Evolutionary conservation across 441 rosid genomes (phyloP).

Genomic region (Erodium chrysanthum): DNA sequence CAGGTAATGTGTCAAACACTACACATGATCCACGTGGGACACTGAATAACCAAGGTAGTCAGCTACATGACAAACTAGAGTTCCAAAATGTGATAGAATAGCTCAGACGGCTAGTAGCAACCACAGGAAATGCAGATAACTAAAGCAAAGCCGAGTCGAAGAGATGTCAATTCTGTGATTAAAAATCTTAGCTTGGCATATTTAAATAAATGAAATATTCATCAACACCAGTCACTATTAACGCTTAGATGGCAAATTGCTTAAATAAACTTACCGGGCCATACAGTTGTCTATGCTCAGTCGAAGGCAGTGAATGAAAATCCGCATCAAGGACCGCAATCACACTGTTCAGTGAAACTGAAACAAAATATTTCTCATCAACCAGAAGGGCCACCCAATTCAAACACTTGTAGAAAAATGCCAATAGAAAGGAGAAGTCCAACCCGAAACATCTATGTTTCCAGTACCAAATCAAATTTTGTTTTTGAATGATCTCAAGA

Average conservation of each 20-base stretch:
- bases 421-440: neutral
- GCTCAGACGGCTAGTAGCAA: neutral
- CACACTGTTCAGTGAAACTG: slow-evolving; percentile 93
- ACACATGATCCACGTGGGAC: neutral
- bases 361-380: slow-evolving; percentile 24
- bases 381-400: neutral
- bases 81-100: neutral
- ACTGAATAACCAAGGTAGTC: no score
- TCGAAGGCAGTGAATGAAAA: slow-evolving; percentile 95
- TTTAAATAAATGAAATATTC: neutral
- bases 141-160: neutral
- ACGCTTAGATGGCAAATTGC: slow-evolving; percentile 16
- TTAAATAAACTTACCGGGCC: slow-evolving; percentile 81
- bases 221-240: slow-evolving; percentile 12
- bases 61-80: neutral
- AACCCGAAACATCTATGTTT: neutral
- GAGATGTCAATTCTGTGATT: neutral
- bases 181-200: neutral
- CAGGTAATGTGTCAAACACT: neutral
- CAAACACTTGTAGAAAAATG: slow-evolving; percentile 1
- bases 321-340: slow-evolving; percentile 98
- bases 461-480: no score
- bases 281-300: slow-evolving; percentile 86
- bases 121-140: neutral
- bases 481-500: neutral